A percentile compares a stretch with the other conserved stretches of the same genome.
These are phyloP conservation scores for Ambrosia artemisiifolia DNA, from an alignment of 129 eudicot genomes.

Conservation along the genomic window DNA sequence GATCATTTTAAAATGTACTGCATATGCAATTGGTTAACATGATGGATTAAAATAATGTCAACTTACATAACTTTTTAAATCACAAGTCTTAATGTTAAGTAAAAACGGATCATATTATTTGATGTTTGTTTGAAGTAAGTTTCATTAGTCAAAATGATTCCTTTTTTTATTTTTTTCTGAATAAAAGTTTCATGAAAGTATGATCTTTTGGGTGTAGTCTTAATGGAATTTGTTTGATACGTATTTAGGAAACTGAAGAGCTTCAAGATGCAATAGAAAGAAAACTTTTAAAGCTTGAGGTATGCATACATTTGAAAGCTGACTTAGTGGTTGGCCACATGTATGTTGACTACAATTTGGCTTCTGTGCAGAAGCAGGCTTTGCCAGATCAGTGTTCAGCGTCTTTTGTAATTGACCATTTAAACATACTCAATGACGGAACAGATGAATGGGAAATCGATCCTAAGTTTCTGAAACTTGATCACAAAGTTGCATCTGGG, in stretches of 20 bases:
- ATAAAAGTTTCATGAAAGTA: slow-evolving; percentile 7
- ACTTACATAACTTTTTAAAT: not conserved
- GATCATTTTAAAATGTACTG: not conserved
- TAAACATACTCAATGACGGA: slow-evolving; percentile 83
- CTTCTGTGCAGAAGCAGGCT: slow-evolving; percentile 55
- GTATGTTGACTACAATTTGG: not conserved
- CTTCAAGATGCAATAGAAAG: slow-evolving; percentile 61
- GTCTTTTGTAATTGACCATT: slow-evolving; percentile 48
- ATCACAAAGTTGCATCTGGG: slow-evolving; percentile 88
- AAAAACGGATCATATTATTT: too few species aligned
- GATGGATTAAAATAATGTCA: too few species aligned
- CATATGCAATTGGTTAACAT: too few species aligned
- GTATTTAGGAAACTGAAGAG: slow-evolving; percentile 71
- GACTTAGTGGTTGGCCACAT: not conserved
- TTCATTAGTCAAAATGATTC: too few species aligned
- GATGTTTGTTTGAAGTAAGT: too few species aligned
- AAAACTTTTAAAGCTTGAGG: slow-evolving; percentile 69
- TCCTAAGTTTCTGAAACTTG: slow-evolving; percentile 66
- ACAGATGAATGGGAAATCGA: slow-evolving; percentile 99
- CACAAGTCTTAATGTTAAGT: not conserved
- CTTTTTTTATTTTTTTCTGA: not conserved
- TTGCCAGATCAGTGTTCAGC: slow-evolving; percentile 50
- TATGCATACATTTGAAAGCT: slow-evolving; percentile 25
- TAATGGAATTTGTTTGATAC: not conserved
- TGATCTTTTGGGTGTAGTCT: not conserved